phyloP scores from a whole-genome alignment of 495 filamentous ascomycete species.

The Wilcoxina mikolae region DNA sequence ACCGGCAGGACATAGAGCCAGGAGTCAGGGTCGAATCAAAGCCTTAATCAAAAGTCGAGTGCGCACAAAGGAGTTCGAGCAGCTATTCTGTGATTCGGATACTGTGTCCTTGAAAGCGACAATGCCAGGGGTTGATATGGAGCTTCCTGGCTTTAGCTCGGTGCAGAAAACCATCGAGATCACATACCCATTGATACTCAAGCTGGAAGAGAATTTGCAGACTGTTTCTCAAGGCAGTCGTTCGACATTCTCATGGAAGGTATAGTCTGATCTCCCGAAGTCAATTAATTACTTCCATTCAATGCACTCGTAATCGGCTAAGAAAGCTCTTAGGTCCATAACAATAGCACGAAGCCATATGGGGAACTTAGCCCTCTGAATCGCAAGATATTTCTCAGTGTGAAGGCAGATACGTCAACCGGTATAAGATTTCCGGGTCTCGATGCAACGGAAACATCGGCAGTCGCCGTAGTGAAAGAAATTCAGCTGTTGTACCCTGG shows the following conservation, averaged over 20 bases:
- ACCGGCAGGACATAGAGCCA: constrained; percentile 17
- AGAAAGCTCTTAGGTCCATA: too few relatives aligned
- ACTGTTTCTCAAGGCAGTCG: background rate
- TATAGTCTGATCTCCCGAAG: background rate
- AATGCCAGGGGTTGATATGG: background rate
- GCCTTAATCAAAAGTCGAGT: background rate
- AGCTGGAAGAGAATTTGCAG: background rate
- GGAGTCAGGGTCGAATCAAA: constrained; percentile 8
- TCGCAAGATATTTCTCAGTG: background rate
- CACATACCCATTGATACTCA: background rate
- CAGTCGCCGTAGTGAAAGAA: background rate
- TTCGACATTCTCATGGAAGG: background rate
- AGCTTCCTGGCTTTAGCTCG: background rate
- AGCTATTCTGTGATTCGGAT: background rate
- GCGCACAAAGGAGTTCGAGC: background rate
- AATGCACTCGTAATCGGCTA: too few relatives aligned
- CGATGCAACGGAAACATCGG: background rate
- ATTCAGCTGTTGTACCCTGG: background rate
- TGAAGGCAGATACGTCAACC: background rate
- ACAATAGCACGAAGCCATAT: background rate
- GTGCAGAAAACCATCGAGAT: background rate
- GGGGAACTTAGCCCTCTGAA: background rate
- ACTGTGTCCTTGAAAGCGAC: background rate
- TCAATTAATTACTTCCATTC: too few relatives aligned
- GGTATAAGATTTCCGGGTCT: background rate